Base-by-base conservation (phyloP, 2,329 filamentous ascomycete species). In the Pseudocercospora fuligena region DNA sequence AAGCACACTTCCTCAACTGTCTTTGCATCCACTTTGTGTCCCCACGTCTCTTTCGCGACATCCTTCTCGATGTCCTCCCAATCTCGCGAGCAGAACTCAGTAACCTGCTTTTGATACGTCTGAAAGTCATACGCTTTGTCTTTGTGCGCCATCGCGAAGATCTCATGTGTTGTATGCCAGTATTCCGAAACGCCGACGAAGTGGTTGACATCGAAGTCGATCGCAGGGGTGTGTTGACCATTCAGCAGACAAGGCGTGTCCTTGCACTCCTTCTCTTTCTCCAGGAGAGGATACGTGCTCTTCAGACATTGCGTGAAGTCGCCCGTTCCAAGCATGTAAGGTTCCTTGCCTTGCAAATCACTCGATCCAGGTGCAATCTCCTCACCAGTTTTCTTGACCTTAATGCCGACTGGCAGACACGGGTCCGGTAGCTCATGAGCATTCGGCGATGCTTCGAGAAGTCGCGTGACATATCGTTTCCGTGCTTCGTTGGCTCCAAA, bases 141-240 rank as follows among this genome's bases (percentile, higher is more conserved):
- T 72, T 92, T 90, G 70, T 92, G 89, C 3, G 88, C 89, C 83
- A 88, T 87, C 66, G 90, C 87, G 71, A 99, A 98, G 1, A 98
- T 90, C 63, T 95, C 93, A 74, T 99, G 95, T 0, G 95, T 99
- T 0, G 94, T 97, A 78, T 99, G 95, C 94, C 95, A 99, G 80
- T 97, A 99, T 77, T 99, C 95, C 0, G 94, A 98, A 3, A 99
- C 94, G 11, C 95, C 95, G 29, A 99, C 90, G 75, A 99, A 99
- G 78, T 97, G 96, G 74, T 99, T 99, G 40, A 98, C 90, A 69
- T 95, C 90, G 75, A 98, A 99, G 77, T 99, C 95, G 70, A 99
- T 97, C 3, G 93, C 92, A 1, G 95, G 95, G 0, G 95, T 93
- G 76, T 98, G 93, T 69, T 94, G 89, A 0, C 95, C 94, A 73